A percentile compares a stretch with the other conserved stretches of the same genome.
Conservation (phyloP, 176 grass and related monocot species). For the Ampelocalamus luodianensis region DNA sequence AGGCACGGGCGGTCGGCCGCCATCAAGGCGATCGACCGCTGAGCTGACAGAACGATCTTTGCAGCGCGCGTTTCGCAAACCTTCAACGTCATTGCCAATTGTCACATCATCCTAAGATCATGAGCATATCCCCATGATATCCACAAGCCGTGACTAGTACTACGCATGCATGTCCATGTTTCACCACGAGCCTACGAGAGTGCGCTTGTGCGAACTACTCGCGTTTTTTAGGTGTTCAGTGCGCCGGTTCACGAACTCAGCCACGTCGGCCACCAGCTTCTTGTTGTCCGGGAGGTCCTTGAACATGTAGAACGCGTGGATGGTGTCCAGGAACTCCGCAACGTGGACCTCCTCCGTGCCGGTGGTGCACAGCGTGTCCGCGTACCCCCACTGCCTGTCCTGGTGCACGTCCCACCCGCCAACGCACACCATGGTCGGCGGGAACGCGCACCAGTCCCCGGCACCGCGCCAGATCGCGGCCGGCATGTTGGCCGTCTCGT, state of each 20-base stretch:
- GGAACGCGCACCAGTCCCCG: constrained; percentile 49
- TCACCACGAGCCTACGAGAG: neutral
- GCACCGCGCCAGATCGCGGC: constrained; percentile 21
- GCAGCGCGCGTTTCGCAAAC: too few species aligned
- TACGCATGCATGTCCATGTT: too few species aligned
- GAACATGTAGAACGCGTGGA: constrained; percentile 58
- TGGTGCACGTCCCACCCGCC: constrained; percentile 62
- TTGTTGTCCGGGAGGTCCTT: constrained; percentile 33
- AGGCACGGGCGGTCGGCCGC: too few species aligned
- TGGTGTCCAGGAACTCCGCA: constrained; percentile 49
- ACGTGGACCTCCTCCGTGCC: constrained; percentile 36
- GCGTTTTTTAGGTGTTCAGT: neutral
- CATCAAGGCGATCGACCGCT: too few species aligned
- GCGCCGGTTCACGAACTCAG: constrained; percentile 53
- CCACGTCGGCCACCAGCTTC: constrained; percentile 33
- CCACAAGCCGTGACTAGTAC: too few species aligned
- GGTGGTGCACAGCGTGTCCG: constrained; percentile 25
- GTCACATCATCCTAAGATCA: too few species aligned
- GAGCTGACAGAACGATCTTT: too few species aligned
- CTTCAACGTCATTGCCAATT: too few species aligned
- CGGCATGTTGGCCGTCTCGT: constrained; percentile 56
- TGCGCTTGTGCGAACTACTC: neutral
- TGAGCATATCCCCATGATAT: too few species aligned
- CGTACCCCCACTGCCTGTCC: constrained; percentile 57
- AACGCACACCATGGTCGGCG: constrained; percentile 52